Conservation (phyloP, 495 filamentous ascomycete species). For the Daldinia grandis region DNA sequence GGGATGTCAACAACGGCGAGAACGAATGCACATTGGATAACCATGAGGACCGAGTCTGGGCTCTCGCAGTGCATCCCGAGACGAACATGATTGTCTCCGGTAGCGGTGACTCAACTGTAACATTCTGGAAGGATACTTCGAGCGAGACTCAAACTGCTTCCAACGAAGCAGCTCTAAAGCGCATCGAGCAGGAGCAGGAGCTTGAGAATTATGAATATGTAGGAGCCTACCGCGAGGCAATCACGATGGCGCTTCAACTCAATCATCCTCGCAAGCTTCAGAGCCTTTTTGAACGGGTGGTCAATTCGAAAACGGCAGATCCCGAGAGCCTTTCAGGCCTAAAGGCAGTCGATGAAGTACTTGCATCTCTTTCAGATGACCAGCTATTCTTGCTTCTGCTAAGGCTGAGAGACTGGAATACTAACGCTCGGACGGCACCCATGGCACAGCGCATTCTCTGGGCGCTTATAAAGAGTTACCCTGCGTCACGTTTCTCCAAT, state of each 20-base stretch:
- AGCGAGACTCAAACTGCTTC: constrained; percentile 76
- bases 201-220: constrained; percentile 89
- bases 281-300: constrained; percentile 79
- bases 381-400: constrained; percentile 83
- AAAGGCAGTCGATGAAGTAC: constrained; percentile 82
- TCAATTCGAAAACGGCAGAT: constrained; percentile 69
- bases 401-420: constrained; percentile 93
- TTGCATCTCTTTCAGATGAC: constrained; percentile 78
- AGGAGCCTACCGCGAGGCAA: constrained; percentile 87
- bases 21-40: constrained; percentile 89
- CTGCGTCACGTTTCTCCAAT: constrained; percentile 69
- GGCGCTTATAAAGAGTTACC: constrained; percentile 79
- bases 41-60: constrained; percentile 93
- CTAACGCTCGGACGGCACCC: constrained; percentile 84
- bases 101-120: constrained; percentile 86
- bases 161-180: constrained; percentile 73
- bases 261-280: constrained; percentile 91
- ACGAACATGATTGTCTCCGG: constrained; percentile 82
- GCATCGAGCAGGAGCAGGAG: constrained; percentile 91
- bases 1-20: constrained; percentile 85
- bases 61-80: constrained; percentile 74
- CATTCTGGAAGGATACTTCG: constrained; percentile 95
- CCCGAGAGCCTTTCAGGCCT: constrained; percentile 73
- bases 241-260: constrained; percentile 87
- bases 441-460: constrained; percentile 88